These are phyloP conservation scores for Nannochloris sp. DNA, from an alignment of 139 green algal species.

Conservation along the genomic window DNA sequence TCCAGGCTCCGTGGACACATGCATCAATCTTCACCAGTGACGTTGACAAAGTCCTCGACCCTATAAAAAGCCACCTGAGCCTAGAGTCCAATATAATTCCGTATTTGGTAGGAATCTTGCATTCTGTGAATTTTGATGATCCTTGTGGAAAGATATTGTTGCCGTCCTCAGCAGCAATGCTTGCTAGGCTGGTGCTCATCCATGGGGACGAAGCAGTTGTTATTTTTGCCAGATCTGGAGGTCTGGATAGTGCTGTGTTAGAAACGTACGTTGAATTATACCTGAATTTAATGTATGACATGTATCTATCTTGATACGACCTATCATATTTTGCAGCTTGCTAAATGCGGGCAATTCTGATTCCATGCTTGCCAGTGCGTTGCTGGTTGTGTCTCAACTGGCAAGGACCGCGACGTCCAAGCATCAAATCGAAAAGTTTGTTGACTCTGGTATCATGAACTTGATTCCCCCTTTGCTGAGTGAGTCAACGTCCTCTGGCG, in stretches of 20 bases:
- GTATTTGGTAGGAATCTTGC: constrained; percentile 11
- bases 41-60: constrained; percentile 6
- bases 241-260: constrained; percentile 31
- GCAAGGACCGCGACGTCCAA: constrained; percentile 32
- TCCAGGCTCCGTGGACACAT: constrained; percentile 4
- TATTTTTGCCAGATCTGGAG: constrained; percentile 32
- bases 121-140: constrained; percentile 5
- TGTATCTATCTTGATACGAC: background rate
- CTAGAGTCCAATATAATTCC: constrained; percentile 1
- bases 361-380: constrained; percentile 40
- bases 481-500: constrained; percentile 46
- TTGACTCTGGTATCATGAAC: constrained; percentile 7
- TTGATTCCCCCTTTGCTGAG: constrained; percentile 36
- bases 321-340: background rate
- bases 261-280: constrained; percentile 6
- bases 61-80: background rate
- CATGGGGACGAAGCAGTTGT: constrained; percentile 2
- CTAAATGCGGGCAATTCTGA: constrained; percentile 33
- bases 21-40: background rate
- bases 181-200: background rate
- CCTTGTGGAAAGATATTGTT: background rate
- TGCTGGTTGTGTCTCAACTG: constrained; percentile 60
- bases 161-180: background rate
- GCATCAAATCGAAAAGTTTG: constrained; percentile 36
- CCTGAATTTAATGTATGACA: background rate